phyloP scores from a whole-genome alignment of 208 protist species.

The Lotmaria passim region DNA sequence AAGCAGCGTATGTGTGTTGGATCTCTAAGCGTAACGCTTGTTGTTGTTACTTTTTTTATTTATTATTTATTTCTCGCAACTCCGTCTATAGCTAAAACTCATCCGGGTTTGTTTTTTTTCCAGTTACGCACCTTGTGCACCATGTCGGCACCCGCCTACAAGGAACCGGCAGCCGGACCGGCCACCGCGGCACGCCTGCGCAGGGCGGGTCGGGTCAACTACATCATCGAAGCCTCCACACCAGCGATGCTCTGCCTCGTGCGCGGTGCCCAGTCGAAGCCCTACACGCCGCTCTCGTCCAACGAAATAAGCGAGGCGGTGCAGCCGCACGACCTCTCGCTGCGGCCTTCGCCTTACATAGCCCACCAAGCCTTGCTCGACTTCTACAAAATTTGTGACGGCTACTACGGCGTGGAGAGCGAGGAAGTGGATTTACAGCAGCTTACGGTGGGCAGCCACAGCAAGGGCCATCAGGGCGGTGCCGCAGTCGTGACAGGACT shows the following conservation, averaged over 20 bases:
- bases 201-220: slow-evolving; percentile 48
- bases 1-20: no score
- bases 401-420: slow-evolving; percentile 62
- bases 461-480: slow-evolving; percentile 4
- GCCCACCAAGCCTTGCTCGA: slow-evolving; percentile 80
- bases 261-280: slow-evolving; percentile 52
- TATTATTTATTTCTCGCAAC: no score
- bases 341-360: slow-evolving; percentile 64
- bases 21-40: no score
- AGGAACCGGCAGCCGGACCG: slow-evolving; percentile 20
- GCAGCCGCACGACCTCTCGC: slow-evolving; percentile 59
- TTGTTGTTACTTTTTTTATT: no score
- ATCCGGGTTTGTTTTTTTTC: no score
- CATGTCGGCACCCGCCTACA: slow-evolving; percentile 21
- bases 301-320: slow-evolving; percentile 49
- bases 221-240: slow-evolving; percentile 60
- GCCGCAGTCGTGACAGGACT: neutral
- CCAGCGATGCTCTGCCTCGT: slow-evolving; percentile 71
- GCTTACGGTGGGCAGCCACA: slow-evolving; percentile 29
- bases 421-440: slow-evolving; percentile 39
- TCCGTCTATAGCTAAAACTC: no score
- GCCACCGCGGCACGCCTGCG: slow-evolving; percentile 18
- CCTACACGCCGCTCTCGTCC: slow-evolving; percentile 65
- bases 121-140: no score
- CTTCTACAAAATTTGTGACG: slow-evolving; percentile 71